Evolutionary conservation across 129 eudicot genomes (phyloP).

Genomic region (Ambrosia trifida): DNA sequence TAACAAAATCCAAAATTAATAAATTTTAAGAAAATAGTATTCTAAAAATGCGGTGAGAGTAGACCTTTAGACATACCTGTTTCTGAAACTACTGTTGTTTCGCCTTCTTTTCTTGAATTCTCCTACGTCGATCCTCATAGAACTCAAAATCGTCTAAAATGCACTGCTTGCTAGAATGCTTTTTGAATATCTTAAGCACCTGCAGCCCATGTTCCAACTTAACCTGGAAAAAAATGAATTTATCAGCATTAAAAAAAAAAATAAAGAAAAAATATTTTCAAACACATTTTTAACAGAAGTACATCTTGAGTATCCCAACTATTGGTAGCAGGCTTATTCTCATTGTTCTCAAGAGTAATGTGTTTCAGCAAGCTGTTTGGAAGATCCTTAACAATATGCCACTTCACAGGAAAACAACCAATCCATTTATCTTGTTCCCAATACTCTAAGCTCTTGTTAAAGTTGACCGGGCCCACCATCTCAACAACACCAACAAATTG

Average conservation of each 20-base stretch:
- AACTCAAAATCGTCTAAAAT: constrained; percentile 84
- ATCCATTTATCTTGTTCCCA: constrained; percentile 97
- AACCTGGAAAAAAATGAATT: constrained; percentile 42
- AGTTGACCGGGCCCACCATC: constrained; percentile 82
- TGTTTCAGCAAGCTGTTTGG: constrained; percentile 83
- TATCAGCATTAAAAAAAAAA: neutral
- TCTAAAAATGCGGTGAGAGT: neutral
- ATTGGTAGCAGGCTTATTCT: constrained; percentile 83
- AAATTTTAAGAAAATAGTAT: neutral
- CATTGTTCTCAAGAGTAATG: constrained; percentile 77
- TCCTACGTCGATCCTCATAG: constrained; percentile 68
- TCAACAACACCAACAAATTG: constrained; percentile 89
- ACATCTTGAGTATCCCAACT: constrained; percentile 96
- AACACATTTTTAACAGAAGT: neutral
- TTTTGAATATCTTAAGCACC: constrained; percentile 66
- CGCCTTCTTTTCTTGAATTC: constrained; percentile 76
- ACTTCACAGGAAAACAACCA: constrained; percentile 89
- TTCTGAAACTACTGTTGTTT: constrained; percentile 68
- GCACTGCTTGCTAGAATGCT: constrained; percentile 64
- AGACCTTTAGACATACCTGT: constrained; percentile 39
- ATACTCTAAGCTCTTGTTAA: constrained; percentile 70
- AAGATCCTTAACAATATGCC: constrained; percentile 92
- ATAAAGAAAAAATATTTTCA: neutral
- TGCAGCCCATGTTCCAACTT: constrained; percentile 74
- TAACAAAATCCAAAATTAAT: neutral